Evolutionary conservation across 2,329 filamentous ascomycete genomes (phyloP).

Genomic region (Penicillium sp.): DNA sequence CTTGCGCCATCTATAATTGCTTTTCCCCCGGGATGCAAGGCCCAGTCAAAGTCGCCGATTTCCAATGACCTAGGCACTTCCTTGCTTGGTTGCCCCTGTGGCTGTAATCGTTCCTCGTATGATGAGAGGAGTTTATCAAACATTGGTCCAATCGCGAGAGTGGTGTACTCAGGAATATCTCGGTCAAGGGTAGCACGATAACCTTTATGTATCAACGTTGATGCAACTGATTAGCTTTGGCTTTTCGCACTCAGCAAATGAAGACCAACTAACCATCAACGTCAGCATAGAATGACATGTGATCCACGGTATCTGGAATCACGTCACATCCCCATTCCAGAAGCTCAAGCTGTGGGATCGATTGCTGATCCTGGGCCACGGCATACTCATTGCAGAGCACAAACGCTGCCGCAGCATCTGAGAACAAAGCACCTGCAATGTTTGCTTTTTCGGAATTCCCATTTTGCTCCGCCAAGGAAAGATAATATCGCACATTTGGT

Average conservation of each 20-base stretch:
- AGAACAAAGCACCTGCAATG: constrained; percentile 1
- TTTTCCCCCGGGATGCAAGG: background rate
- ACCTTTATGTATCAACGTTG: background rate
- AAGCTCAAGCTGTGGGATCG: background rate
- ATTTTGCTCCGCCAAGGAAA: background rate
- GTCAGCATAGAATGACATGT: background rate
- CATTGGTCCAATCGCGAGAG: background rate
- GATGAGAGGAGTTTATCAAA: background rate
- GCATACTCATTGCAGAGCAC: constrained; percentile 5
- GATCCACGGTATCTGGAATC: background rate
- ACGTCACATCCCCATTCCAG: constrained; percentile 1
- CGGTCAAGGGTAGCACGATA: background rate
- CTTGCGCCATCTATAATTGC: background rate
- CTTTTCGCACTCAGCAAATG: background rate
- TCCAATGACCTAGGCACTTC: background rate
- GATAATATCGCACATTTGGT: background rate
- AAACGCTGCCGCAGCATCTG: constrained; percentile 2
- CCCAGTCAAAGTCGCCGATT: background rate
- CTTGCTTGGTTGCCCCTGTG: too few relatives aligned
- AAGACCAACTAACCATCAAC: background rate
- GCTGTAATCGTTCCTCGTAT: background rate
- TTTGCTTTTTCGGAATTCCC: background rate
- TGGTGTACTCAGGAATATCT: background rate
- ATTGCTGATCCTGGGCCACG: background rate
- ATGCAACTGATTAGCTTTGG: background rate